Base-by-base conservation (phyloP, 1,284 basidiomycete species). In the Ustilago vetiveriae region DNA sequence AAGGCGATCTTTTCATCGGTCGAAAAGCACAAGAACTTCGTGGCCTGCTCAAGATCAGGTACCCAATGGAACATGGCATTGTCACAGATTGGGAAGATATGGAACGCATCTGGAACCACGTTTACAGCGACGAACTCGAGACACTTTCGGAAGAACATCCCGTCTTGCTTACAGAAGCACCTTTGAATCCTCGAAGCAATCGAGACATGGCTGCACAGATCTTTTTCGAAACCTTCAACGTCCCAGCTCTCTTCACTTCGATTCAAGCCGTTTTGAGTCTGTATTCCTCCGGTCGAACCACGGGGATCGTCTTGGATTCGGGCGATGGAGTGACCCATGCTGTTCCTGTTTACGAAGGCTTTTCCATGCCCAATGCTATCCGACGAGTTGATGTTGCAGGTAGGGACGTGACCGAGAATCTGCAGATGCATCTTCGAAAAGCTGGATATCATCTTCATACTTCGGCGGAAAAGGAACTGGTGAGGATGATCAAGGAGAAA, bases 241-340 rank as follows among this genome's bases (percentile, higher is more conserved):
- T 98, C 17, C 96, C 96, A 19, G 96, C 96, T 8, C 85, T 99
- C 62, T 98, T 94, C 84, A 95, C 92, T 16, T 94, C 92, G 43
- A 92, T 99, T 4, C 96, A 99, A 84, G 96, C 96, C 23, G 95
- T 99, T 19, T 85, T 99, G 52, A 93, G 93, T 72, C 84, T 99
- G 81, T 99, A 99, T 85, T 94, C 96, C 3, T 97, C 95, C 6
- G 96, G 96, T n/a, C 88, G 96, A 67, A 98, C 96, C 60, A 98
- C 96, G 26, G 96, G 96, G 33, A 97, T 98, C 56, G 96, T 99
- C 4, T 87, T 99, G 14, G 96, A 99, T 82, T 98, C 96, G 4
- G 96, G 96, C 11, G 96, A 99, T 81, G 96, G 96, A 21, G 96
- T 99, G 2, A 98, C 96, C 19, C 96, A 99, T 75, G 93, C 96